phyloP scores from a whole-genome alignment of 257 asterid genomes.

The Echites panduratus region DNA sequence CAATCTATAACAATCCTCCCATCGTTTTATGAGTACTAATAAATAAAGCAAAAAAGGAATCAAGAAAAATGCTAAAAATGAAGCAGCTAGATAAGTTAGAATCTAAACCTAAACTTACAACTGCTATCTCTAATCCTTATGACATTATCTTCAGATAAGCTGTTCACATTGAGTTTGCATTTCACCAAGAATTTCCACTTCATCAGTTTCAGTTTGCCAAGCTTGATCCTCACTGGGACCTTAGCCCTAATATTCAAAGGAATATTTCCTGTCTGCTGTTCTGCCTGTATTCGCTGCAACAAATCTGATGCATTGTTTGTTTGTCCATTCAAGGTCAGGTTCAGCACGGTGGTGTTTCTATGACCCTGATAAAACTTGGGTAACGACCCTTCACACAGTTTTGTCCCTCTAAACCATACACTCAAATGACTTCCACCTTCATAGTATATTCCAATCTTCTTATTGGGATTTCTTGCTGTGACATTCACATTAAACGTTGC shows the following conservation, averaged over 20 bases:
- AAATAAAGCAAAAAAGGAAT: not conserved
- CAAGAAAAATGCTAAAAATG: not conserved
- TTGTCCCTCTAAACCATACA: conserved; percentile 53
- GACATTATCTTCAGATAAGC: conserved; percentile 35
- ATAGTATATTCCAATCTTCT: conserved; percentile 76
- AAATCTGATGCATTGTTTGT: conserved; percentile 49
- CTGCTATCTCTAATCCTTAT: conserved; percentile 59
- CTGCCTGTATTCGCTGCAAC: conserved; percentile 49
- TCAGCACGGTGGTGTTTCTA: conserved; percentile 65
- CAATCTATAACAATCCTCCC: conserved; percentile 19
- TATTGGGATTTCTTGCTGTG: conserved; percentile 83
- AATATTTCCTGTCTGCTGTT: conserved; percentile 66
- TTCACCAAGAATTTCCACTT: conserved; percentile 86
- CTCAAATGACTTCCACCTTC: conserved; percentile 63
- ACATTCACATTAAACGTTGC: conserved; percentile 61
- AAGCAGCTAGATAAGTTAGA: conserved; percentile 32
- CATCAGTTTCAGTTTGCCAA: conserved; percentile 71
- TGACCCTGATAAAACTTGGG: conserved; percentile 93
- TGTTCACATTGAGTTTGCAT: conserved; percentile 64
- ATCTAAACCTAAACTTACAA: conserved; percentile 73
- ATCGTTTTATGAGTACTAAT: conserved; percentile 2
- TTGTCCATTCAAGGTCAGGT: conserved; percentile 56
- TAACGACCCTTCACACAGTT: conserved; percentile 72
- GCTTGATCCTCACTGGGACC: conserved; percentile 79
- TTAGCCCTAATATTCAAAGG: conserved; percentile 48